Percentiles rank a stretch among this genome's conserved stretches.
Evolutionary conservation across 208 protist species (phyloP).

Genomic region (Acanthamoeba castellanii): DNA sequence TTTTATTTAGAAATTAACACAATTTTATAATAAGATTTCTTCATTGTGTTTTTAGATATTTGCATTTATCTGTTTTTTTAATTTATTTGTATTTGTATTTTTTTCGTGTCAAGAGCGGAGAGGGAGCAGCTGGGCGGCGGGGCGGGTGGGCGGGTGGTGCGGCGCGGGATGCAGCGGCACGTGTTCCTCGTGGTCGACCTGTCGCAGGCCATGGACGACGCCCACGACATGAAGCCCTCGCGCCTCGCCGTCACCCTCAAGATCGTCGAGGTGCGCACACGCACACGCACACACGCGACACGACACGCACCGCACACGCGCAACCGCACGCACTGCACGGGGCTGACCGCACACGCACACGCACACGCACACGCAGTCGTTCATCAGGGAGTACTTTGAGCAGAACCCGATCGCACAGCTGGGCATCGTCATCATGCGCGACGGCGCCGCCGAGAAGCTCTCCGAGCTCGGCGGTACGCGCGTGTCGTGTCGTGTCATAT

Average conservation of each 20-base stretch:
- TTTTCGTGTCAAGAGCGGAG: not conserved
- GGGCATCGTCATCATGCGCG: slow-evolving; percentile 87
- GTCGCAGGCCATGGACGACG: slow-evolving; percentile 73
- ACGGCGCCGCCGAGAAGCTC: slow-evolving; percentile 87
- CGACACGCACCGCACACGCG: not conserved
- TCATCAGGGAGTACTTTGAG: slow-evolving; percentile 91
- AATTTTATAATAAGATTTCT: not conserved
- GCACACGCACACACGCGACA: not conserved
- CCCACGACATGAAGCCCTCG: slow-evolving; percentile 83
- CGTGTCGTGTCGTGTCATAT: no score
- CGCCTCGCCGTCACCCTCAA: slow-evolving; percentile 72
- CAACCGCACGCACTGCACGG: not conserved
- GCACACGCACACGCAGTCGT: no score
- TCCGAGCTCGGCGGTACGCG: slow-evolving; percentile 81
- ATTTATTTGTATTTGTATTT: no score
- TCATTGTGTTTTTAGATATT: not conserved
- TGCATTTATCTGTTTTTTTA: no score
- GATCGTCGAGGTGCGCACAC: not conserved
- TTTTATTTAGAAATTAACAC: not conserved
- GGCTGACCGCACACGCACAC: no score
- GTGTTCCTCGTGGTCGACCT: slow-evolving; percentile 87
- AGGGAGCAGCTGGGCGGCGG: not conserved
- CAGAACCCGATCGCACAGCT: slow-evolving; percentile 93
- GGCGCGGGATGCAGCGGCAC: slow-evolving; percentile 86
- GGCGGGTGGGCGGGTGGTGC: slow-evolving; percentile 63